phyloP scores from a whole-genome alignment of 2,329 filamentous ascomycete genomes.

The Ascochyta viciae-villosae region DNA sequence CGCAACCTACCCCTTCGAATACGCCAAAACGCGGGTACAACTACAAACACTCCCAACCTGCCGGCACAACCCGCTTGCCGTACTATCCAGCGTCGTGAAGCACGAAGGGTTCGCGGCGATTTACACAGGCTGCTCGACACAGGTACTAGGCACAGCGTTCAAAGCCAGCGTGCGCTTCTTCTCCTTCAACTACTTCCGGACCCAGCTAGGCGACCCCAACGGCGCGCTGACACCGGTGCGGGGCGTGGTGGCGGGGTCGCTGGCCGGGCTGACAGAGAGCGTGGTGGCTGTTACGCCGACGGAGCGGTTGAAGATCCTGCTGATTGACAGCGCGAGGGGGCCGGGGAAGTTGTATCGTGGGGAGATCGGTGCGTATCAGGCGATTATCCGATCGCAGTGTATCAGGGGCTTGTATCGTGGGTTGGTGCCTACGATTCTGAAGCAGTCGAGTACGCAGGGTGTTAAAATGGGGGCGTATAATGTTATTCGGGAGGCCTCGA shows the following conservation, averaged over 20 bases:
- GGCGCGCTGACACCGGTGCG: constrained; percentile 34
- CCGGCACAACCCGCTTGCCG: constrained; percentile 30
- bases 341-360: constrained; percentile 28
- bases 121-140: constrained; percentile 41
- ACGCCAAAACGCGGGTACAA: constrained; percentile 44
- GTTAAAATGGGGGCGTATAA: constrained; percentile 61
- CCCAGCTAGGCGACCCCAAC: constrained; percentile 32
- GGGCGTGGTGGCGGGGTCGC: constrained; percentile 37
- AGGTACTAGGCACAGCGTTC: constrained; percentile 39
- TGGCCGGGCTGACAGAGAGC: constrained; percentile 38
- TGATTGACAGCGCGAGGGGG: constrained; percentile 43
- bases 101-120: constrained; percentile 36
- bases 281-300: constrained; percentile 42
- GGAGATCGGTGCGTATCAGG: constrained; percentile 25
- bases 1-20: constrained; percentile 52
- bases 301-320: constrained; percentile 40
- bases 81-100: constrained; percentile 27
- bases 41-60: constrained; percentile 21
- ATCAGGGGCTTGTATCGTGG: constrained; percentile 55
- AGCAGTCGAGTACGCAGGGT: constrained; percentile 58
- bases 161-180: constrained; percentile 44
- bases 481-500: constrained; percentile 50
- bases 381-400: constrained; percentile 51
- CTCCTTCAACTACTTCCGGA: constrained; percentile 40
- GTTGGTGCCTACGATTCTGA: constrained; percentile 55